A percentile compares a stretch with the other conserved stretches of the same genome.
phyloP scores from a whole-genome alignment of 2,329 filamentous ascomycete species.

The Botryosphaeria agaves region DNA sequence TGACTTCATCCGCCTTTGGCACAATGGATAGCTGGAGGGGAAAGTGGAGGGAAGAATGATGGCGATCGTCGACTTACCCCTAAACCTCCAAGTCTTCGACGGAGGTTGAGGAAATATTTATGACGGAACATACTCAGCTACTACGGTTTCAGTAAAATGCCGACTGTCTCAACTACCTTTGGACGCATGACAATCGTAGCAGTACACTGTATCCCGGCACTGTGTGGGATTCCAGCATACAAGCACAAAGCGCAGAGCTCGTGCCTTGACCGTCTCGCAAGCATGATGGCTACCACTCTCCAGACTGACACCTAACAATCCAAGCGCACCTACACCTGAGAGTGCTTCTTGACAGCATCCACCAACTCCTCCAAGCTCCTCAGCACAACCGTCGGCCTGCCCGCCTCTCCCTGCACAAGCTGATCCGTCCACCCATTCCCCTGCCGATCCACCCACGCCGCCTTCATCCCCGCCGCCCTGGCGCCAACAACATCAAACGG shows the following conservation, averaged over 20 bases:
- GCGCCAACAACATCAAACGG: conserved; percentile 58
- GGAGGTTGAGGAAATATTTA: conserved; percentile 29
- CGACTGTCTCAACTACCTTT: too few species aligned
- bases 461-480: conserved; percentile 39
- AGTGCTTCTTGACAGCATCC: conserved; percentile 12
- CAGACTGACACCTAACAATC: too few species aligned
- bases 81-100: conserved; percentile 24
- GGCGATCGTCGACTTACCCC: conserved; percentile 39
- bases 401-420: conserved; percentile 26
- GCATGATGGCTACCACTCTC: too few species aligned
- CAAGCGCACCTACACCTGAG: neutral
- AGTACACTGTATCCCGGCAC: too few species aligned
- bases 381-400: conserved; percentile 36
- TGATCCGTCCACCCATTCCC: conserved; percentile 48
- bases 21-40: conserved; percentile 47
- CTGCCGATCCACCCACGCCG: conserved; percentile 49
- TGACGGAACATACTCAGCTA: conserved; percentile 27
- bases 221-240: too few species aligned
- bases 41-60: conserved; percentile 48
- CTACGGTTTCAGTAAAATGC: too few species aligned
- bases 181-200: too few species aligned
- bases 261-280: too few species aligned
- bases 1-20: conserved; percentile 34
- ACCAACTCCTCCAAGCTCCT: conserved; percentile 41
- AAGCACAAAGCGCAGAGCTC: too few species aligned